These are phyloP conservation scores for Candida golubevii DNA, from an alignment of 805 yeast genomes.

Conservation along the genomic window DNA sequence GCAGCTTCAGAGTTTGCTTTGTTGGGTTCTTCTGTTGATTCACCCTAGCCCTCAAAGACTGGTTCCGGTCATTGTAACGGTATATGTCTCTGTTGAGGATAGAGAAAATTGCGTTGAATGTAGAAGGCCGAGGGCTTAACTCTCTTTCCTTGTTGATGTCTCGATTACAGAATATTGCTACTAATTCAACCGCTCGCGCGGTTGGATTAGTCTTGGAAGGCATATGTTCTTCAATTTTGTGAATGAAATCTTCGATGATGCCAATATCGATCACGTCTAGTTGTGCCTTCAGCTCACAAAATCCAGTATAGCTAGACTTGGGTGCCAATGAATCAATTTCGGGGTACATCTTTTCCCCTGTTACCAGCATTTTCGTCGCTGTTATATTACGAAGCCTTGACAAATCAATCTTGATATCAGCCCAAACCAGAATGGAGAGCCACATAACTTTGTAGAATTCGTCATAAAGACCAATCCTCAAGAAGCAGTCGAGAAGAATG, in stretches of 20 bases:
- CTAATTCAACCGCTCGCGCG: conserved; percentile 25
- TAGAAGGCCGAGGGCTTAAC: conserved; percentile 25
- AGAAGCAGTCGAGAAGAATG: conserved; percentile 28
- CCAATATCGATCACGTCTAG: conserved; percentile 23
- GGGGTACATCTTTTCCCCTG: conserved; percentile 3
- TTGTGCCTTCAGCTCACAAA: conserved; percentile 1
- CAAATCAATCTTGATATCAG: conserved; percentile 19
- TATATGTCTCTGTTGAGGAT: conserved; percentile 27
- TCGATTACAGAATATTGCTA: conserved; percentile 22
- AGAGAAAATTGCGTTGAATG: conserved; percentile 28
- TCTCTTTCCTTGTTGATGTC: conserved; percentile 6
- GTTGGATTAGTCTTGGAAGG: conserved; percentile 17
- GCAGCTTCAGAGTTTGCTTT: conserved; percentile 24
- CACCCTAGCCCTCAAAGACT: conserved; percentile 15
- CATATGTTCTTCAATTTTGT: conserved; percentile 26
- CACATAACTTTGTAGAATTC: conserved; percentile 31
- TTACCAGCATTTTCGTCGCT: conserved; percentile 1
- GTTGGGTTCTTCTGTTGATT: conserved; percentile 13
- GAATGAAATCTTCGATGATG: conserved; percentile 32
- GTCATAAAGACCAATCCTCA: conserved; percentile 26
- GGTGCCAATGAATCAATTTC: background rate
- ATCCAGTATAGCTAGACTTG: background rate
- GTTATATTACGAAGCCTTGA: conserved; percentile 1
- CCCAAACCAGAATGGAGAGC: conserved; percentile 33
- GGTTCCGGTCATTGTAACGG: conserved; percentile 27